These are phyloP conservation scores for Hortiboletus flavorubellus DNA, from an alignment of 768 basidiomycete species.

Conservation along the genomic window DNA sequence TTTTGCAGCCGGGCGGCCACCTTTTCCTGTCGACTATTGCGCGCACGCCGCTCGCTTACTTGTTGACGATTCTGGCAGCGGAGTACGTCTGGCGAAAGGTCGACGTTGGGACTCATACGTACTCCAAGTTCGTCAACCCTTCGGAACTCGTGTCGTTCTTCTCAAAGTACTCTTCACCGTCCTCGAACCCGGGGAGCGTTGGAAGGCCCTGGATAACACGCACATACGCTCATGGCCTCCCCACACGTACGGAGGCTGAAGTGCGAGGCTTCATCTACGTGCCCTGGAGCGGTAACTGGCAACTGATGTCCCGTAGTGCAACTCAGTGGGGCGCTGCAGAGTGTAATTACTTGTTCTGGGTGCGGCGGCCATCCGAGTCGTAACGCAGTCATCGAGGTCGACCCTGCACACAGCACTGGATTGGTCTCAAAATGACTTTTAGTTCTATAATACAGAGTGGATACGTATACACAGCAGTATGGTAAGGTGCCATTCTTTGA, in stretches of 20 bases:
- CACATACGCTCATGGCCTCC: constrained; percentile 42
- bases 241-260: constrained; percentile 69
- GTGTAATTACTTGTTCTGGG: constrained; percentile 87
- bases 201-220: constrained; percentile 58
- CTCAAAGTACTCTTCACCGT: constrained; percentile 44
- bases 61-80: constrained; percentile 72
- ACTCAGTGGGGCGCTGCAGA: constrained; percentile 44
- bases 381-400: background rate
- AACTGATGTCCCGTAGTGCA: constrained; percentile 57
- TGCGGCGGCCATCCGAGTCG: constrained; percentile 53
- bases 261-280: constrained; percentile 76
- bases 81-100: constrained; percentile 82
- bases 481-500: background rate
- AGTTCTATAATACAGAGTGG: constrained; percentile 16
- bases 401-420: background rate
- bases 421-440: background rate
- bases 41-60: constrained; percentile 71
- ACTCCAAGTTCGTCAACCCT: constrained; percentile 86
- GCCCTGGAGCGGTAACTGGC: constrained; percentile 68
- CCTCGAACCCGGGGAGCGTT: constrained; percentile 1
- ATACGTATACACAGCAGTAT: constrained; percentile 13
- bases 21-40: constrained; percentile 95
- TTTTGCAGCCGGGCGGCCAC: constrained; percentile 84
- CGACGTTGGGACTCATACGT: constrained; percentile 84
- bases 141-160: constrained; percentile 85